Evolutionary conservation across 1,139 yeast genomes (phyloP).

Genomic region (Saccharomyces hybrid): DNA sequence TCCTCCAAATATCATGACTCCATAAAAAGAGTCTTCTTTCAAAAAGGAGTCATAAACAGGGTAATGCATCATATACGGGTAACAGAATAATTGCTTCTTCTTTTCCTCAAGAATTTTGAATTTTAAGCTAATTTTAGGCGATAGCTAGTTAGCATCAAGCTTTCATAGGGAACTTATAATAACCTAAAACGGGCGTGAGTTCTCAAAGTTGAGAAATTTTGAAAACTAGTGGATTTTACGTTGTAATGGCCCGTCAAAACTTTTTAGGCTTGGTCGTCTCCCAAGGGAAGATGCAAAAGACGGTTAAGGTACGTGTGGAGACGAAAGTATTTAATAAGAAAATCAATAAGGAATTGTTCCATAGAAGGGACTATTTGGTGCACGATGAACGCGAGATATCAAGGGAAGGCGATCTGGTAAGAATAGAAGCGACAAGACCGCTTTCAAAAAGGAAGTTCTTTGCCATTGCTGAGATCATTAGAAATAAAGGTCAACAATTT

Average conservation of each 20-base stretch:
- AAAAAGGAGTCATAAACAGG: not conserved
- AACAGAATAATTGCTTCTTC: no score
- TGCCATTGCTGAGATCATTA: constrained; percentile 91
- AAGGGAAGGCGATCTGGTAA: constrained; percentile 90
- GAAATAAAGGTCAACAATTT: constrained; percentile 86
- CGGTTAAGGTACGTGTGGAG: constrained; percentile 88
- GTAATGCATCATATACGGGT: not conserved
- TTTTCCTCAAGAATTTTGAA: no score
- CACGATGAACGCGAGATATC: constrained; percentile 92
- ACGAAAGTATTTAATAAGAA: constrained; percentile 58
- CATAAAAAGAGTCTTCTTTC: not conserved
- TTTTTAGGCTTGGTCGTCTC: constrained; percentile 89
- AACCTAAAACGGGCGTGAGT: not conserved
- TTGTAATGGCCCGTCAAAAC: constrained; percentile 74
- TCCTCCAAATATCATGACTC: not conserved
- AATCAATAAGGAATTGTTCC: constrained; percentile 69
- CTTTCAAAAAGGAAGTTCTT: constrained; percentile 75
- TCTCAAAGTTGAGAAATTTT: not conserved
- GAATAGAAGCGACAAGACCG: constrained; percentile 87
- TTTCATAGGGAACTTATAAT: not conserved
- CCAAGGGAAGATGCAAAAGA: constrained; percentile 93
- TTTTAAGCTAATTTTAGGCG: no score
- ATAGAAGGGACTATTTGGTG: constrained; percentile 77
- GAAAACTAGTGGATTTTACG: not conserved
- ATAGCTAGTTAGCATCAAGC: not conserved